Evolutionary conservation across 441 rosid genomes (phyloP), one percentile per base, ranked within the genome.

Genomic region (Pelargonium citronellum): DNA sequence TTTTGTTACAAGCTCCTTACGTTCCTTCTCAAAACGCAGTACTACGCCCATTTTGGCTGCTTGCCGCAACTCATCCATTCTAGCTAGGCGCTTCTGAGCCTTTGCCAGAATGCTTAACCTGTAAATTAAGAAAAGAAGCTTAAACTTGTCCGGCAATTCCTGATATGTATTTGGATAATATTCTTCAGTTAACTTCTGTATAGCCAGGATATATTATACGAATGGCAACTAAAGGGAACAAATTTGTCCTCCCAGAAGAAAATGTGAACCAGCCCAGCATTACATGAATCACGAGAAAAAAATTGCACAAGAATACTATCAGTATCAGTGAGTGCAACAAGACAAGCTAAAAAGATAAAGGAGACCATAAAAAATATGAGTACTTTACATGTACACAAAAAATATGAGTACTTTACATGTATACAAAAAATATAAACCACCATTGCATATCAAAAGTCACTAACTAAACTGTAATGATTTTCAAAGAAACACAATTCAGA

Each of bases 11-110:
- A 92, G 95, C 83, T 83, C 87, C 83, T 92, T 87, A 30, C 94
- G 88, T 74, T 95, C 97, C 75, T 81, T 86, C 80, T 88, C 86
- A 9, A 75, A 88, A 19, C 96, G 95, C 77, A 81, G 78, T 82
- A 92, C 89, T 17, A 87, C 91, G 68, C 88, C 96, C 51, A 80
- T 85, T 75, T 89, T 95, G 8, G 97, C 98, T 0, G 95, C 99
- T 86, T 91, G 97, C 46, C 99, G 85, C 77, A 89, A 74, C 88
- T 88, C 95, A 76, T 95, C 98, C 75, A 95, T 68, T 77, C 80
- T 89, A 67, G 96, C 90, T 16, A 95, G 77, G 66, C 99, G 91
- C 91, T 76, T 80, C 76, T 89, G 96, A 41, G 89, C 95, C 64
- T 91, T 87, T 0, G 88, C 91, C 75, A 92, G 81, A 74, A 95